Evolutionary conservation across 1,284 basidiomycete species (phyloP).

Genomic region (Cryptococcus sp.): DNA sequence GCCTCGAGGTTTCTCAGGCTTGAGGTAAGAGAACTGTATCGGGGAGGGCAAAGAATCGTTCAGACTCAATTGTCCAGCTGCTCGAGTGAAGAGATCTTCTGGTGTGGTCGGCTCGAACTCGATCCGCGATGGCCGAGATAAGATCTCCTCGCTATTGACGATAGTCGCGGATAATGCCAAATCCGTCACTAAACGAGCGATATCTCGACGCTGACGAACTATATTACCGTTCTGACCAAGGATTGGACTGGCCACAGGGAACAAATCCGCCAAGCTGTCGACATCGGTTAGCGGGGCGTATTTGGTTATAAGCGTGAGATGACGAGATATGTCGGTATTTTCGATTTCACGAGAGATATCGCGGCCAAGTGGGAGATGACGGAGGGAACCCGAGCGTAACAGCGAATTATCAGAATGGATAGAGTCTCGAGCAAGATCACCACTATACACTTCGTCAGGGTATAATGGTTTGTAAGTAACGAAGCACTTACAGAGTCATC

Average conservation of each 20-base stretch:
- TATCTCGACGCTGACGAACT: not conserved
- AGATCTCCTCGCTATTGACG: slow-evolving; percentile 13
- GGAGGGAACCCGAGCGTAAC: slow-evolving; percentile 10
- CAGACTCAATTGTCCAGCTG: slow-evolving; percentile 25
- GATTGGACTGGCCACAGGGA: too few relatives aligned
- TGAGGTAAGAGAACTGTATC: slow-evolving; percentile 11
- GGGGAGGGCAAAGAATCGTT: slow-evolving; percentile 14
- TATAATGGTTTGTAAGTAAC: not conserved
- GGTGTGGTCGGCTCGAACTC: not conserved
- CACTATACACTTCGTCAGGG: slow-evolving; percentile 8
- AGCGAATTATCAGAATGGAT: slow-evolving; percentile 2
- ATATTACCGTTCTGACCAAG: too few relatives aligned
- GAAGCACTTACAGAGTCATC: slow-evolving; percentile 27
- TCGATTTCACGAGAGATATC: slow-evolving; percentile 3
- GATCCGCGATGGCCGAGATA: not conserved
- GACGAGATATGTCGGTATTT: not conserved
- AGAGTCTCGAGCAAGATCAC: slow-evolving; percentile 26
- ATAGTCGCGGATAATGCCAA: slow-evolving; percentile 16
- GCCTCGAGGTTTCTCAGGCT: slow-evolving; percentile 1
- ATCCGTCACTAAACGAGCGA: slow-evolving; percentile 14
- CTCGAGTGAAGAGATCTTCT: slow-evolving; percentile 29
- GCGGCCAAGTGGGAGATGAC: slow-evolving; percentile 5
- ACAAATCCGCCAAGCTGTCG: too few relatives aligned
- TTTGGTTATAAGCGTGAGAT: slow-evolving; percentile 5
- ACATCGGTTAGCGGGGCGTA: not conserved